Percentiles rank a stretch among this genome's conserved stretches.
Evolutionary conservation across 768 basidiomycete genomes (phyloP).

Genomic region (Butyriboletus loyo): DNA sequence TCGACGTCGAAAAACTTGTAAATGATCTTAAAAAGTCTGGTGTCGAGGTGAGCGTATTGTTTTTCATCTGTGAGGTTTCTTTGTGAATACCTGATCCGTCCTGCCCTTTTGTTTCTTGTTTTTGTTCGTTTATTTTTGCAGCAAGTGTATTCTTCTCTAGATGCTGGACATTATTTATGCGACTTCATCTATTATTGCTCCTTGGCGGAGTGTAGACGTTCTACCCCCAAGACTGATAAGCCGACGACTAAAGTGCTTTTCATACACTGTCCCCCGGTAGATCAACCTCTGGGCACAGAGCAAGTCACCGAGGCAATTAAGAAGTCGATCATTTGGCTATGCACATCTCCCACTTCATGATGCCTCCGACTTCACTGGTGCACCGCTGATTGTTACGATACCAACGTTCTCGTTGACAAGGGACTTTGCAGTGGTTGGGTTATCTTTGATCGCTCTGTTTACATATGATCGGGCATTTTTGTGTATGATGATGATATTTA

Average conservation of each 20-base stretch:
- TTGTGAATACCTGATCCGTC: constrained; percentile 8
- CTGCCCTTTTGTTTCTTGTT: neutral
- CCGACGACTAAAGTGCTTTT: constrained; percentile 51
- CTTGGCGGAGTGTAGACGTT: constrained; percentile 61
- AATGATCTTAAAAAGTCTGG: constrained; percentile 33
- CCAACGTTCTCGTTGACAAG: constrained; percentile 8
- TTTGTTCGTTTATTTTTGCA: constrained; percentile 21
- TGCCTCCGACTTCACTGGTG: neutral
- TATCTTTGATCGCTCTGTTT: neutral
- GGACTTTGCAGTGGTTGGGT: constrained; percentile 27
- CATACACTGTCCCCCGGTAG: constrained; percentile 69
- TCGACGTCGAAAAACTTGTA: constrained; percentile 37
- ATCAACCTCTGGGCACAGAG: constrained; percentile 59
- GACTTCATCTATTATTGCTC: constrained; percentile 79
- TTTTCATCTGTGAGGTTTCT: neutral
- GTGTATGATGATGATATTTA: too few species aligned
- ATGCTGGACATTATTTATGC: constrained; percentile 73
- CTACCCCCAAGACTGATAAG: constrained; percentile 29
- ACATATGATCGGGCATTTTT: neutral
- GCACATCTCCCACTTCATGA: constrained; percentile 23
- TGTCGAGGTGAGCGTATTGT: constrained; percentile 28
- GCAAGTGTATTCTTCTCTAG: constrained; percentile 71
- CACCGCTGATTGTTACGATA: constrained; percentile 9
- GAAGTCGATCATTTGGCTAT: constrained; percentile 61
- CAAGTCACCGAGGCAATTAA: constrained; percentile 67